Evolutionary conservation across 225 moss, liverwort and hornwort species (phyloP), one percentile per base, ranked within the genome.

Genomic region (Marchantia paleacea): DNA sequence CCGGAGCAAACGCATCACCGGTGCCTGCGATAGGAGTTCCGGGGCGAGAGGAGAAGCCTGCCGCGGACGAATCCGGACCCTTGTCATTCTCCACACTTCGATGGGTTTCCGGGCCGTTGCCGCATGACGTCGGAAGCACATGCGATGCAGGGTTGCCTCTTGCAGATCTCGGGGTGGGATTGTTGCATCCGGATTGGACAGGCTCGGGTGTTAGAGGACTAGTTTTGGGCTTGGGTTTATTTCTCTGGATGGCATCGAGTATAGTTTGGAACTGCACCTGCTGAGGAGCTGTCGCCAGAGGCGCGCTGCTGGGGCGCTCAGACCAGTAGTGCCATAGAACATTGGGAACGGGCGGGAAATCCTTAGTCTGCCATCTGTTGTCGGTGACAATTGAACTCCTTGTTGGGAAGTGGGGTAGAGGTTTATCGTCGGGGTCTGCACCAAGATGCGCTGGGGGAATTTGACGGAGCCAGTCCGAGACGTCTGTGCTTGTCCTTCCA

Each of bases 321-420:
- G 83, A 79, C 88, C 88, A 88, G 69, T 75, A 88, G 31, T 88
- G 88, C 83, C 83, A 88, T 8, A 88, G 47, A 72, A 85, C 60
- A 24, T 88, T 78, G 20, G 88, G 88, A 75, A 85, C 26, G 7
- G 76, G 63, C 0, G 83, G 80, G 67, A 80, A 87, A 62, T 88
- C 88, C 7, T 26, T 83, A 5, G 85, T 79, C 47, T 88, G 85
- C 88, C 85, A 85, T 72, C 80, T 83, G n/a, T 78, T 66, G 70
- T 88, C 75, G 3, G 88, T 88, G 70, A 85, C 88, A 10, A 88
- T 55, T 4, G 88, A 85, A 3, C 71, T 80, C 20, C 77, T 61
- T 26, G 82, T 75, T 22, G 85, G 85, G 30, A 85, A 85, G 51
- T 83, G 65, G 10, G 88, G 88, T 6, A 88, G 52, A 51, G 85